Conservation (phyloP, 768 basidiomycete species). For the Naganishia randhawae region DNA sequence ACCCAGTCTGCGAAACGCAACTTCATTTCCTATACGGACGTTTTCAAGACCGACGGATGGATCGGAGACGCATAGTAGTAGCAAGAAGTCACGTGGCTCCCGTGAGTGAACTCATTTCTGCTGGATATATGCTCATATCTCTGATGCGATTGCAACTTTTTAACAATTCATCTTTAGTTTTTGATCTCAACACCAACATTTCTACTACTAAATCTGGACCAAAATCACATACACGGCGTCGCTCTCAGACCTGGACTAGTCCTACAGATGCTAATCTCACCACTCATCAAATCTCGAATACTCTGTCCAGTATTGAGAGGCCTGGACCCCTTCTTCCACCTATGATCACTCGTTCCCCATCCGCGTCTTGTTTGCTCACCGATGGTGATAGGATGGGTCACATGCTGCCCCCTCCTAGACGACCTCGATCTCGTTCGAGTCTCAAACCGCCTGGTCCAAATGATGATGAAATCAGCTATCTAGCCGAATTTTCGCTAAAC, state of each 20-base stretch:
- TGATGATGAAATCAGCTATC: conserved; percentile 2
- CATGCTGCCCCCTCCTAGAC: not conserved
- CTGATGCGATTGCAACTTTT: not conserved
- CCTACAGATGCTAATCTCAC: not conserved
- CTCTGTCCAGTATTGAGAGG: not conserved
- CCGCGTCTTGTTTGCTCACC: not conserved
- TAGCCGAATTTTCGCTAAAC: not conserved
- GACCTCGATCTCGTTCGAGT: not conserved
- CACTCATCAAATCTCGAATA: not conserved
- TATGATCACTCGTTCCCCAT: conserved; percentile 5
- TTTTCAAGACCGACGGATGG: not conserved
- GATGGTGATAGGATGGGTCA: not conserved
- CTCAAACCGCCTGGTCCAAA: not conserved
- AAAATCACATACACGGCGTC: not conserved
- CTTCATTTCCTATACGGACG: not conserved
- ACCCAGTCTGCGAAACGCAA: conserved; percentile 6
- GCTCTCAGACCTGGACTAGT: conserved; percentile 15
- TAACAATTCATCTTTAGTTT: not conserved
- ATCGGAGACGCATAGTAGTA: not conserved
- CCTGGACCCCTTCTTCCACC: not conserved
- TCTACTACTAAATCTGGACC: too few relatives aligned
- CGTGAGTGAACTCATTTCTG: too few relatives aligned
- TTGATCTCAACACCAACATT: not conserved
- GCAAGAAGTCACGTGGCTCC: not conserved
- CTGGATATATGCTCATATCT: not conserved